Evolutionary conservation across 441 rosid species (phyloP).

Genomic region (Biscutella laevigata): DNA sequence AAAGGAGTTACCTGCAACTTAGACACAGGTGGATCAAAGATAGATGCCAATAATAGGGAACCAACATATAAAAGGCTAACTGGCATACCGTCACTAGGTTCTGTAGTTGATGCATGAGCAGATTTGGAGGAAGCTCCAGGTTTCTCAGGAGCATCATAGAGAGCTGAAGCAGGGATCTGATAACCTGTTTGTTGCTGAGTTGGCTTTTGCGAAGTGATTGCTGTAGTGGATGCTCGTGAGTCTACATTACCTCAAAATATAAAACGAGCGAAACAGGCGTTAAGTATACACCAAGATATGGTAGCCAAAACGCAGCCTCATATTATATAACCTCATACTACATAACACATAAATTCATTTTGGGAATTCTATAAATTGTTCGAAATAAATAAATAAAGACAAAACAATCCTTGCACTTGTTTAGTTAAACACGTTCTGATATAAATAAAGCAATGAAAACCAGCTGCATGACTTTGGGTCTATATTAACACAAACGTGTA

Average conservation of each 20-base stretch:
- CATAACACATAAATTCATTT: not conserved
- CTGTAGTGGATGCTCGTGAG: conserved; percentile 36
- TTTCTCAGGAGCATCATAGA: conserved; percentile 55
- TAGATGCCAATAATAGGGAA: not conserved
- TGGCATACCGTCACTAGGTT: conserved; percentile 22
- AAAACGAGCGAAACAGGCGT: conserved; percentile 3
- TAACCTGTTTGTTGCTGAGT: conserved; percentile 48
- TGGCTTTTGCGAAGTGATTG: conserved; percentile 35
- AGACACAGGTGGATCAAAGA: conserved; percentile 12
- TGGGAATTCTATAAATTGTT: not conserved
- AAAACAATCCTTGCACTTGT: not conserved
- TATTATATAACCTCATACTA: conserved; percentile 5
- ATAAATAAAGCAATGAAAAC: not conserved
- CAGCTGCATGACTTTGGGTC: too few relatives aligned
- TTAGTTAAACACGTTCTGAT: too few relatives aligned
- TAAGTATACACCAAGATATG: conserved; percentile 13
- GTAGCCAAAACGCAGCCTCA: conserved; percentile 1
- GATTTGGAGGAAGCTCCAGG: conserved; percentile 27
- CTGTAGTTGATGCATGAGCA: conserved; percentile 17
- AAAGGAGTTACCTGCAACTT: conserved; percentile 38
- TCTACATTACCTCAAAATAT: conserved; percentile 37
- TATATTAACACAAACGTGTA: too few relatives aligned
- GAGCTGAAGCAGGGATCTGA: conserved; percentile 83
- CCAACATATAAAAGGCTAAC: not conserved
- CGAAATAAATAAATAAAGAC: not conserved